Conservation (phyloP, 345 rosid genomes). For the Fremontodendron californicum region DNA sequence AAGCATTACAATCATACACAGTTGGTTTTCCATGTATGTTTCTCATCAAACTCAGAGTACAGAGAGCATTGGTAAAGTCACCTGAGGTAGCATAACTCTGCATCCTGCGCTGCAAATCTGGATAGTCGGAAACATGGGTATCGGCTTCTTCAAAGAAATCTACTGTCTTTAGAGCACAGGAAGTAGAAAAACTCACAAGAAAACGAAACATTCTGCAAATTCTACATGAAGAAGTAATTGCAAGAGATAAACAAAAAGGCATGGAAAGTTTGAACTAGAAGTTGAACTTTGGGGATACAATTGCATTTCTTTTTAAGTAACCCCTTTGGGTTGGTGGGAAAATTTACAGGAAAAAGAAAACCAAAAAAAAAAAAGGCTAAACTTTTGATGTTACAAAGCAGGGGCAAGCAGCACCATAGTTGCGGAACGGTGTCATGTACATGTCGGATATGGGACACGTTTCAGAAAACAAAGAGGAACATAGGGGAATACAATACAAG, state of each 20-base stretch:
- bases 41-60: slow-evolving; percentile 27
- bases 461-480: neutral
- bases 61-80: slow-evolving; percentile 25
- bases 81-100: slow-evolving; percentile 27
- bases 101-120: slow-evolving; percentile 27
- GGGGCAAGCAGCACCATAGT: neutral
- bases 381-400: neutral
- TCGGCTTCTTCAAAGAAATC: slow-evolving; percentile 4
- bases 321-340: neutral
- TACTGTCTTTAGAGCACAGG: slow-evolving; percentile 19
- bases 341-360: neutral
- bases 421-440: neutral
- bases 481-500: neutral
- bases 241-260: slow-evolving; percentile 5
- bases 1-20: slow-evolving; percentile 32
- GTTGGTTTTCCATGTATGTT: slow-evolving; percentile 27
- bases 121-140: slow-evolving; percentile 7
- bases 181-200: slow-evolving; percentile 18
- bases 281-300: neutral
- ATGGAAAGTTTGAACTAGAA: neutral
- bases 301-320: neutral
- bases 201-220: neutral
- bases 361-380: neutral
- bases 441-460: neutral
- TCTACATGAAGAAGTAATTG: neutral